A percentile compares a stretch with the other conserved stretches of the same genome.
phyloP scores from a whole-genome alignment of 257 asterid genomes.

The Pogostemon cablin region DNA sequence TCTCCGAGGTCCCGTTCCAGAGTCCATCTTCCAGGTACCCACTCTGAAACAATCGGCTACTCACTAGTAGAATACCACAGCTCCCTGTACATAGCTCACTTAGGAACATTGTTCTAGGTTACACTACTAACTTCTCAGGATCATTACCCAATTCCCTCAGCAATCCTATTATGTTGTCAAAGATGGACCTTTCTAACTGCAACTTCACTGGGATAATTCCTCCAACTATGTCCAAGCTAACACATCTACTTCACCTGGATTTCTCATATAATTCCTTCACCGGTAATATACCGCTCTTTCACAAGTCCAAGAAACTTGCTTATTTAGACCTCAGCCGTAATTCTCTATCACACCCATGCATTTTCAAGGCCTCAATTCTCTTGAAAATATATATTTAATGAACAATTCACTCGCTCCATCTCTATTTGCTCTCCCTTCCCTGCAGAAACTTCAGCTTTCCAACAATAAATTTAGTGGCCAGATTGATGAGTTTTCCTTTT shows the following conservation, averaged over 20 bases:
- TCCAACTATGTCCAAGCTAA: constrained; percentile 35
- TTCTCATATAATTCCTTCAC: constrained; percentile 44
- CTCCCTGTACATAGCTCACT: constrained; percentile 41
- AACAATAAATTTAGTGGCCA: constrained; percentile 49
- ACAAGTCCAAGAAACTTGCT: constrained; percentile 42
- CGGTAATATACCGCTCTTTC: constrained; percentile 48
- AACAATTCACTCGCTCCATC: constrained; percentile 38
- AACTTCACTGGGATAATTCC: constrained; percentile 54
- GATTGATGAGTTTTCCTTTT: constrained; percentile 31
- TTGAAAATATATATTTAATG: constrained; percentile 38
- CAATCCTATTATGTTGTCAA: constrained; percentile 41
- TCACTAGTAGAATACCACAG: constrained; percentile 42
- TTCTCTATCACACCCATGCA: constrained; percentile 35
- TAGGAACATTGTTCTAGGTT: constrained; percentile 36
- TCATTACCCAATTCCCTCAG: constrained; percentile 44
- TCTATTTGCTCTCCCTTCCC: constrained; percentile 46
- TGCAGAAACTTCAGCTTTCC: constrained; percentile 40
- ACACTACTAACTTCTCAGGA: constrained; percentile 50
- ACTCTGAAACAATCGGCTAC: constrained; percentile 36
- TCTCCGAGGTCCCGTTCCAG: constrained; percentile 49
- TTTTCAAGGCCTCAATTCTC: constrained; percentile 46
- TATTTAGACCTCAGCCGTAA: constrained; percentile 41
- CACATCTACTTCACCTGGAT: constrained; percentile 41
- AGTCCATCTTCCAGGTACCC: constrained; percentile 38
- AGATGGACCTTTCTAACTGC: constrained; percentile 43